Percentiles rank a stretch among this genome's conserved stretches.
Conservation (phyloP, 78 protist species). For the Protostelium mycophagum region DNA sequence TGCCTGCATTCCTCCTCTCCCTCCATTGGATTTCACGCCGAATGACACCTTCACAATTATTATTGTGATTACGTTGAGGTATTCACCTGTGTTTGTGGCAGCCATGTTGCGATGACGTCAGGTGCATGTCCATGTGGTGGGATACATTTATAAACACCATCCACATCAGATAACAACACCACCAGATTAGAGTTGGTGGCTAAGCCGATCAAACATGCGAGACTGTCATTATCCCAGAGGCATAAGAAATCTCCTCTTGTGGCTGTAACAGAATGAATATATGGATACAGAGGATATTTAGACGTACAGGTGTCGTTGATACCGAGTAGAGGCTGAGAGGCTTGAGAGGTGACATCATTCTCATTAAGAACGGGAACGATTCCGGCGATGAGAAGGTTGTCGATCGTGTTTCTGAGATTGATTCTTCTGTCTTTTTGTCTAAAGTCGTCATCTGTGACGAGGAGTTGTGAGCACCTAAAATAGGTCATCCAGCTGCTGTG, state of each 20-base stretch:
- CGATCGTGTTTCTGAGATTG: slow-evolving; percentile 3
- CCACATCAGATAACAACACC: slow-evolving; percentile 53
- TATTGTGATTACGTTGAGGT: neutral
- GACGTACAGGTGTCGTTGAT: neutral
- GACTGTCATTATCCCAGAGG: slow-evolving; percentile 47
- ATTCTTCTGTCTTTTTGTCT: neutral
- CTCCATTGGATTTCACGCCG: slow-evolving; percentile 14
- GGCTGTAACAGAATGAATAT: neutral
- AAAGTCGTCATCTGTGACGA: slow-evolving; percentile 42
- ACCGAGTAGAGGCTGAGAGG: neutral
- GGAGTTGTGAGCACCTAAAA: slow-evolving; percentile 31
- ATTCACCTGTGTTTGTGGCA: neutral
- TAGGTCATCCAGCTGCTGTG: neutral
- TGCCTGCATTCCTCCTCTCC: slow-evolving; percentile 66
- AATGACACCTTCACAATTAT: neutral
- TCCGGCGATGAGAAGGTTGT: neutral
- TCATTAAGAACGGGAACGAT: slow-evolving; percentile 61
- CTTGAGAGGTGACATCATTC: slow-evolving; percentile 40
- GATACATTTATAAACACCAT: slow-evolving; percentile 29
- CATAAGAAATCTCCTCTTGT: neutral
- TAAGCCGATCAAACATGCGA: slow-evolving; percentile 33
- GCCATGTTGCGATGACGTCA: neutral
- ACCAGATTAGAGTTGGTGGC: slow-evolving; percentile 30
- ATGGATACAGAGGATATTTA: neutral
- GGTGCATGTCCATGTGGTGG: slow-evolving; percentile 3